Percentiles rank a stretch among this genome's conserved stretches.
Conservation (phyloP, 2,329 filamentous ascomycete species). For the Beauveria caledonica region DNA sequence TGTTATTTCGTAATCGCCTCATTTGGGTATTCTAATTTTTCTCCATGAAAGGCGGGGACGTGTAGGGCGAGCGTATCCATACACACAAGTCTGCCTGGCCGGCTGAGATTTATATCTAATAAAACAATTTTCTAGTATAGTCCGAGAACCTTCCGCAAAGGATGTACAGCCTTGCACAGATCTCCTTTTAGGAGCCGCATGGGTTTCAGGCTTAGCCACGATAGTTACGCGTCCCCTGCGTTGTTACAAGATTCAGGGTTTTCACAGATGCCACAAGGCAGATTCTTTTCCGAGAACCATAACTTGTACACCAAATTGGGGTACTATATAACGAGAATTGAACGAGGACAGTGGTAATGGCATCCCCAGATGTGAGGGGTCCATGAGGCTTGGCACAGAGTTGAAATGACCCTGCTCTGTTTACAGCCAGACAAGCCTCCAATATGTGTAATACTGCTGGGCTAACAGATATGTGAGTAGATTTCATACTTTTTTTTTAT, state of each 20-base stretch:
- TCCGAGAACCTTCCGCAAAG: neutral
- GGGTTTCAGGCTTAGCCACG: neutral
- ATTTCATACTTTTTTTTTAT: too few species aligned
- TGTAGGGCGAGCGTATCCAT: neutral
- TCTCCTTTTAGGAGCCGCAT: neutral
- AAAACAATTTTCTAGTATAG: neutral
- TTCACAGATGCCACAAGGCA: neutral
- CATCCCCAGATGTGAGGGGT: neutral
- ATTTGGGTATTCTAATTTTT: neutral
- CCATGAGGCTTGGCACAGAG: neutral
- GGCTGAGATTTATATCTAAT: neutral
- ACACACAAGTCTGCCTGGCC: neutral
- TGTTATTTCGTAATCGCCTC: neutral
- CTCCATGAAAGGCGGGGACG: neutral
- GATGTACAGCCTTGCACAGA: neutral
- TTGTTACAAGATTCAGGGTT: neutral
- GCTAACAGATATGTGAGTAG: too few species aligned
- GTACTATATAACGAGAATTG: neutral
- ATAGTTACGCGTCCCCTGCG: conserved; percentile 1
- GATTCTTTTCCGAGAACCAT: neutral
- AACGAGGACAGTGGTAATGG: neutral
- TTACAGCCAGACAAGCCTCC: neutral
- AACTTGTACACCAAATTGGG: neutral
- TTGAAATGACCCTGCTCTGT: neutral
- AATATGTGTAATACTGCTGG: too few species aligned